These are phyloP conservation scores for Striga asiatica DNA, from an alignment of 257 asterid species.

Conservation along the genomic window DNA sequence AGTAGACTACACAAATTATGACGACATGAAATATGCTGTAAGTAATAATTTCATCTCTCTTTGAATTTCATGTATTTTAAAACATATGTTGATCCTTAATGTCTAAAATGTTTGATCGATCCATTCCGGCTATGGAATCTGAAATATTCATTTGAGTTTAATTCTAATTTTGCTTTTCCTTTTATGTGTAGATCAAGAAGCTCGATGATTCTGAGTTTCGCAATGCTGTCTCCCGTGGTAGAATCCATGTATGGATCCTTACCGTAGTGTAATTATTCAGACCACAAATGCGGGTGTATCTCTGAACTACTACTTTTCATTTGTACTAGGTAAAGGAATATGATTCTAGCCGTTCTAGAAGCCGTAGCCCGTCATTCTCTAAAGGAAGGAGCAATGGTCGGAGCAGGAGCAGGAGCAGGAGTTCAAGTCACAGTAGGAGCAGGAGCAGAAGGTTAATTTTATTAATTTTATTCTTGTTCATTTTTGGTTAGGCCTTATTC, in stretches of 20 bases:
- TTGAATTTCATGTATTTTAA: not conserved
- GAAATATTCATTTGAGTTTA: too few relatives aligned
- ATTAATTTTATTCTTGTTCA: not conserved
- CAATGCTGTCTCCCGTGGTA: conserved; percentile 75
- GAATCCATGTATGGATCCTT: conserved; percentile 60
- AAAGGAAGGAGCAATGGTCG: conserved; percentile 67
- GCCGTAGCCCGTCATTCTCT: conserved; percentile 56
- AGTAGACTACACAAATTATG: conserved; percentile 74
- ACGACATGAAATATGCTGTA: conserved; percentile 94
- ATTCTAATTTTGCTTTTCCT: conserved; percentile 9
- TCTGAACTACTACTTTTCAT: conserved; percentile 6
- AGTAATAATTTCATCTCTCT: conserved; percentile 12
- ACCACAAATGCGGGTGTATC: not conserved
- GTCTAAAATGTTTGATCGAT: not conserved
- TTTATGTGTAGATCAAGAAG: conserved; percentile 82
- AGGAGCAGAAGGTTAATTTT: conserved; percentile 65
- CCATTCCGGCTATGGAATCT: conserved; percentile 1
- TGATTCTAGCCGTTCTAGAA: conserved; percentile 63
- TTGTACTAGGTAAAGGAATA: conserved; percentile 72
- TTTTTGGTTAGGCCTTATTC: not conserved
- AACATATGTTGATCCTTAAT: not conserved
- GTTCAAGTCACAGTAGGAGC: conserved; percentile 63
- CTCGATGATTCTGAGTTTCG: conserved; percentile 91
- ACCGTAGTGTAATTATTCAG: not conserved
- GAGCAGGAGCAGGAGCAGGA: conserved; percentile 56